These are phyloP conservation scores for Knufia petricola DNA, from an alignment of 2,329 filamentous ascomycete genomes.

Conservation along the genomic window DNA sequence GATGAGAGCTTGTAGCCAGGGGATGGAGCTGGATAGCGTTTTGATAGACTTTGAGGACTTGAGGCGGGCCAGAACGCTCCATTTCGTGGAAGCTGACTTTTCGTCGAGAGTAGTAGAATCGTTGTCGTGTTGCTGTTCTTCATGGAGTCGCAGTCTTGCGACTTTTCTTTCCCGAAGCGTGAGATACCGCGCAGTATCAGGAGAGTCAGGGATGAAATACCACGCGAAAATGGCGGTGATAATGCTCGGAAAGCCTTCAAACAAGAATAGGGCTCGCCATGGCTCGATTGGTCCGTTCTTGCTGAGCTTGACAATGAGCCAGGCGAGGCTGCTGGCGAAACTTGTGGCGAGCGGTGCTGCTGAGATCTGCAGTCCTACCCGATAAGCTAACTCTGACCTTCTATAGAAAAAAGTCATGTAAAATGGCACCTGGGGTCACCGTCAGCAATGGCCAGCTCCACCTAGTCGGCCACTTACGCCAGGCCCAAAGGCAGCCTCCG, in stretches of 20 bases:
- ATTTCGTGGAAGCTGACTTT: not conserved
- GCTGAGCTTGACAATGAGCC: conserved; percentile 63
- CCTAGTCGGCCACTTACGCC: conserved; percentile 30
- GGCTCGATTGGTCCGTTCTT: conserved; percentile 59
- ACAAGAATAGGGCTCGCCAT: conserved; percentile 75
- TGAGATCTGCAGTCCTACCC: conserved; percentile 79
- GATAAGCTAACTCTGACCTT: conserved; percentile 65
- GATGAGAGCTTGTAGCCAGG: conserved; percentile 69
- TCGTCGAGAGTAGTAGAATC: not conserved
- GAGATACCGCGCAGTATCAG: conserved; percentile 55
- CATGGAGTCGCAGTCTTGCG: conserved; percentile 50
- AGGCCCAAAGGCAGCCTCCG: conserved; percentile 54
- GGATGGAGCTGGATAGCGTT: conserved; percentile 48
- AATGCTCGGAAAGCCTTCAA: conserved; percentile 78
- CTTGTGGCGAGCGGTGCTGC: conserved; percentile 54
- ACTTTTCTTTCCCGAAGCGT: conserved; percentile 57
- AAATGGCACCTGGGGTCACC: conserved; percentile 40
- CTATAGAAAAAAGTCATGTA: conserved; percentile 56
- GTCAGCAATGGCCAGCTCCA: not conserved
- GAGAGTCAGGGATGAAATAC: conserved; percentile 66
- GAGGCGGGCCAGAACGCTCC: not conserved
- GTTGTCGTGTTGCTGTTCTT: conserved; percentile 11
- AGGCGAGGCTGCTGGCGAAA: conserved; percentile 67
- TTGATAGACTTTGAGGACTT: conserved; percentile 16
- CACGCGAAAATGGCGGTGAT: conserved; percentile 65